phyloP scores from a whole-genome alignment of 805 yeast species.

The Nakazawaea wickerhamii region DNA sequence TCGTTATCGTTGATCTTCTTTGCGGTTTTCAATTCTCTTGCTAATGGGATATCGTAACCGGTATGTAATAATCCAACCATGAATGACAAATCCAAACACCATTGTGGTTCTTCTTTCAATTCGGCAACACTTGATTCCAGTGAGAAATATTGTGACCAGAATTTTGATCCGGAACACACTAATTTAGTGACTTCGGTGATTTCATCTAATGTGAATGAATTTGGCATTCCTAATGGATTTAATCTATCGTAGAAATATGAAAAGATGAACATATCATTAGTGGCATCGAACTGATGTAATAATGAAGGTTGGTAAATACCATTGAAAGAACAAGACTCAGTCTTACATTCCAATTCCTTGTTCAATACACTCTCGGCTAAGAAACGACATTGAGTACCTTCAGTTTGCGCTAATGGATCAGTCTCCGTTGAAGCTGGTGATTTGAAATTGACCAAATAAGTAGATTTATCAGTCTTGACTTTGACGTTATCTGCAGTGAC shows the following conservation, averaged over 20 bases:
- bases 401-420: constrained; percentile 29
- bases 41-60: constrained; percentile 93
- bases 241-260: constrained; percentile 96
- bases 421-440: constrained; percentile 24
- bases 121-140: constrained; percentile 64
- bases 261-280: constrained; percentile 80
- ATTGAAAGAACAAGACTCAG: constrained; percentile 88
- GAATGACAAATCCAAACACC: constrained; percentile 92
- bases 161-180: constrained; percentile 79
- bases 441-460: constrained; percentile 29
- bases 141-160: constrained; percentile 64
- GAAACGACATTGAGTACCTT: constrained; percentile 81
- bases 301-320: constrained; percentile 97
- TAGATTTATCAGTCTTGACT: constrained; percentile 45
- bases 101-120: constrained; percentile 75
- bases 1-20: constrained; percentile 84
- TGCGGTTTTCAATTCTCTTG: constrained; percentile 88
- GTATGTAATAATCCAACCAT: constrained; percentile 86
- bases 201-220: constrained; percentile 80
- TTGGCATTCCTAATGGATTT: constrained; percentile 91
- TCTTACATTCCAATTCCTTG: constrained; percentile 72
- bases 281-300: constrained; percentile 63
- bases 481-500: constrained; percentile 50
- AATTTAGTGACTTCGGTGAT: constrained; percentile 72
- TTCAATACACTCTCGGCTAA: constrained; percentile 78